These are phyloP conservation scores for Combretum micranthum DNA, from an alignment of 345 rosid species.

Conservation along the genomic window DNA sequence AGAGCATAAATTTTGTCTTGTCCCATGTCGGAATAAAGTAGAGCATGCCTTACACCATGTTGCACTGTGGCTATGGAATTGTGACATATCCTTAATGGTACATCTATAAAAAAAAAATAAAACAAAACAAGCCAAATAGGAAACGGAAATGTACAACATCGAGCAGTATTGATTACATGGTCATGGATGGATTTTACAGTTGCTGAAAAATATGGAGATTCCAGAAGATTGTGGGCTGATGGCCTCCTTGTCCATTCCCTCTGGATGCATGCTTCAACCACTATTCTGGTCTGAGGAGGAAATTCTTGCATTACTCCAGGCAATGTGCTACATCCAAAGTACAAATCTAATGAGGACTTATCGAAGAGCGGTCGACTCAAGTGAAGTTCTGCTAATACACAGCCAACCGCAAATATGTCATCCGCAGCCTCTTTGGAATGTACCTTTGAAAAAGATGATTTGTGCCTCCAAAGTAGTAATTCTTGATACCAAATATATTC, in stretches of 20 bases:
- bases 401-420: slow-evolving; percentile 81
- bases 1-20: too few species aligned
- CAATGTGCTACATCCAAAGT: slow-evolving; percentile 37
- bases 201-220: too few species aligned
- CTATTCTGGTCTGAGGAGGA: slow-evolving; percentile 56
- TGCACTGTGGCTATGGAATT: too few species aligned
- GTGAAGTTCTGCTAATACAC: slow-evolving; percentile 78
- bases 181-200: slow-evolving; percentile 72
- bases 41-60: too few species aligned
- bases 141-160: too few species aligned
- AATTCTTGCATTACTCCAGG: slow-evolving; percentile 62
- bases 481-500: slow-evolving; percentile 58
- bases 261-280: slow-evolving; percentile 74
- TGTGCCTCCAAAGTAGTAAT: too few species aligned
- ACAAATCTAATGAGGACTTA: too few species aligned
- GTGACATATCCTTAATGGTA: too few species aligned
- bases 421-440: slow-evolving; percentile 35
- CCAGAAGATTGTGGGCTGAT: slow-evolving; percentile 60
- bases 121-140: too few species aligned
- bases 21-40: too few species aligned
- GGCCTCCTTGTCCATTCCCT: slow-evolving; percentile 83
- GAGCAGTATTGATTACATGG: too few species aligned
- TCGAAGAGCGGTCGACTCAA: slow-evolving; percentile 63
- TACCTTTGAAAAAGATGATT: slow-evolving; percentile 25
- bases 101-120: too few species aligned